Evolutionary conservation across 1,284 basidiomycete genomes (phyloP).

Genomic region (Sporisorium iseilematis-ciliati): DNA sequence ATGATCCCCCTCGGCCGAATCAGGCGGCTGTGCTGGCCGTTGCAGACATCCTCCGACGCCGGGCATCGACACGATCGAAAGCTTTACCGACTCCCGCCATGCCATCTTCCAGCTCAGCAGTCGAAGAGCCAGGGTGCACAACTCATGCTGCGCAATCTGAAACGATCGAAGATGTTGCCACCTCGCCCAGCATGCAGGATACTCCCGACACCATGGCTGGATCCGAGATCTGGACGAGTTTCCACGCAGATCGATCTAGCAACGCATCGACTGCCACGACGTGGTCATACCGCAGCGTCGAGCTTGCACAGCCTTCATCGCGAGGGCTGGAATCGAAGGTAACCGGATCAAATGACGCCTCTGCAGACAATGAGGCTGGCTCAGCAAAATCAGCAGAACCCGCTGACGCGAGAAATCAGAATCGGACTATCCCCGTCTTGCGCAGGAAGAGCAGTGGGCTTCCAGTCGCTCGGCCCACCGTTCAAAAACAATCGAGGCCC

Average conservation of each 20-base stretch:
- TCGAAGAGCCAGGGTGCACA: not conserved
- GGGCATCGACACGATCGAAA: constrained; percentile 14
- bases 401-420: not conserved
- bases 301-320: not conserved
- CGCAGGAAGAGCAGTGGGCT: constrained; percentile 36
- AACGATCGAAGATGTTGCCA: not conserved
- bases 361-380: not conserved
- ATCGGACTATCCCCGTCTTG: constrained; percentile 7
- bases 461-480: constrained; percentile 12
- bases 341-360: not conserved
- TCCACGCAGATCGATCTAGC: constrained; percentile 42
- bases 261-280: constrained; percentile 36
- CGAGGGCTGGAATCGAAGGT: not conserved
- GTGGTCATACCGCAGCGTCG: constrained; percentile 29
- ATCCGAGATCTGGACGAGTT: constrained; percentile 48
- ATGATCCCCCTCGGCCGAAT: constrained; percentile 34
- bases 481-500: constrained; percentile 8
- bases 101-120: not conserved
- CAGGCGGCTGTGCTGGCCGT: constrained; percentile 6
- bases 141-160: not conserved
- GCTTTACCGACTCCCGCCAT: constrained; percentile 9
- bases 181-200: constrained; percentile 29
- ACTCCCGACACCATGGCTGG: constrained; percentile 44
- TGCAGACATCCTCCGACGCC: constrained; percentile 23
- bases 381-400: not conserved